Base-by-base conservation (phyloP, 352 stramenopile species). In the Phytophthora sojae region DNA sequence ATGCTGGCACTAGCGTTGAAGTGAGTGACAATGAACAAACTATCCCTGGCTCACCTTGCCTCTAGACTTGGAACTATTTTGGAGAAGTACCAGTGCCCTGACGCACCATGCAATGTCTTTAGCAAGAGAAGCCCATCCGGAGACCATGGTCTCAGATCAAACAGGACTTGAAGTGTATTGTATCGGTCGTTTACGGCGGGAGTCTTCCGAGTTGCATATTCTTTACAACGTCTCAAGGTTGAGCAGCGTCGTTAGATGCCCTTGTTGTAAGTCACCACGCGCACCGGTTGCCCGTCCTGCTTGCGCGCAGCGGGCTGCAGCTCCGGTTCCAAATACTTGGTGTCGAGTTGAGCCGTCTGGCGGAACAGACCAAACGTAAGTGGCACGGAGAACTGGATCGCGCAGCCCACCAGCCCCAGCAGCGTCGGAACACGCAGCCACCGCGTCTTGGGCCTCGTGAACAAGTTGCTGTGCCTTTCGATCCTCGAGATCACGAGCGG, bases 281-380 rank as follows among this genome's bases (percentile, higher is more conserved):
- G 74, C 55, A 95, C 83, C 14, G 64, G 73, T 58, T 84, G 58
- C 12, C 86, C 80, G 44, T 93, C 80, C 53, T 72, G 61, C 39
- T 82, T 82, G 12, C 75, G 73, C 39, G 32, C 79, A 35, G 65
- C 65, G 19, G 69, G 37, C 5, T 76, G 70, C 57, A 94, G 69
- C 61, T 94, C 77, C 7, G 85, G 81, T 58, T 96, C 90, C 8
- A 96, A 73, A 39, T 89, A 85, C 37, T 82, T 79, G 23, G 77
- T 66, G 32, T 87, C 63, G 8, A 95, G 68, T 67, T 93, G 85
- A 59, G 88, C 88, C 3, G 88, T 93, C 62, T 95, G 90, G 19
- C 86, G 84, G 75, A 96, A 96, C 26, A 96, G 77, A 19, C 86
- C 90, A 57, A 96, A 96, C 51, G 90, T 96, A 25, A 96, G 61